Evolutionary conservation across 2,329 filamentous ascomycete species (phyloP), one percentile per base, ranked within the genome.

Genomic region (Botryotinia convoluta): DNA sequence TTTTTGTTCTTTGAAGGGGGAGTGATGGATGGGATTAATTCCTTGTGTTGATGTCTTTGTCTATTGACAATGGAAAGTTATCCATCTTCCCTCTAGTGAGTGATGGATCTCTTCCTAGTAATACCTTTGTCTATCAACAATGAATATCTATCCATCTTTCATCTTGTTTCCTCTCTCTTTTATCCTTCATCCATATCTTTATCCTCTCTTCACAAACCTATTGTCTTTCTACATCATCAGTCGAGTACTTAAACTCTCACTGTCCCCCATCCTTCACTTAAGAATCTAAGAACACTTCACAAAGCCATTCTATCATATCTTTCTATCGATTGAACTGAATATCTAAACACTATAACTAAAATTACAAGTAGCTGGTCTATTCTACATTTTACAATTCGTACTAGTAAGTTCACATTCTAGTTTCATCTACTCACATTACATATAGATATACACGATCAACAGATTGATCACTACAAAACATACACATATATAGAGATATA

Each of bases 311-410:
- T 29, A 57, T 29, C 18, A 4, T 57, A n/a, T 2, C 12, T 8
- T 20, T 20, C 7, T 9, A 39, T 57, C 10, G 9, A 68, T 42
- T 14, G 9, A 32, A 42, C 3, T 29, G 9, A 51, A 42, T 26
- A 9, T 3, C 20, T 18, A 4, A 9, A 42, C 6, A 12, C 26
- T 39, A 6, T 18, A 44, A 29, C 6, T 42, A 22, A 39, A 42
- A 18, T 57, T 14, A 16, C 45, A 14, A 42, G 48, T 57, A 68
- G 64, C 48, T 68, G 48, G 64, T 39, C 64, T 68, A 68, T 35
- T 29, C 51, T 57, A 26, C 22, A 37, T 29, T 32, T 10, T 42
- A 16, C 2, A 37, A n/a, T 51, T 29, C 32, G 26, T 54, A 29
- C 18, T 68, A 29, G 64, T 68, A 57, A 68, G 64, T 68, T 42